Base-by-base conservation (phyloP, 108 stramenopile species). In the Fistulifera pelliculosa region DNA sequence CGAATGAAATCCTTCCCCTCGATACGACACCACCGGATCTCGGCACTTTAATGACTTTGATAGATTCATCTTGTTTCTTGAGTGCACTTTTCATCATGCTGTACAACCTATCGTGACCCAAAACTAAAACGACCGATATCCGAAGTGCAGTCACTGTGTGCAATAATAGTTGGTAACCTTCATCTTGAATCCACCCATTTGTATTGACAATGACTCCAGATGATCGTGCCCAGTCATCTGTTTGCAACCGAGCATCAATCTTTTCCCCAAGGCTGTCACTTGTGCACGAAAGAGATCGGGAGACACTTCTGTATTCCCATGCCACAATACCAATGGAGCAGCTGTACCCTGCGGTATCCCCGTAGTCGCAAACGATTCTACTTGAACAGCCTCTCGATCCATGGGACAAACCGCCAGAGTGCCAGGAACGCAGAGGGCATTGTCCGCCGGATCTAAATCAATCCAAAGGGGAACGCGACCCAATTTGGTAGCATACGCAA, bases 31-130 rank as follows among this genome's bases (percentile, higher is more conserved):
- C 91, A 8, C 91, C 91, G 41, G 81, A 83, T 27, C 85, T 67
- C 0, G 87, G 91, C 14, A 93, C 38, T 63, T 93, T 93, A 58
- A 93, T 76, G 38, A 93, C 56, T 72, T 86, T 93, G 38, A 78
- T 77, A 1, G 52, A 21, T 18, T 27, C 15, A 35, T 52, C 16
- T 54, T 40, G 42, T 16, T 38, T 31, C 49, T 56, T 38, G 41
- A 38, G 1, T 56, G 49, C 13, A 23, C 21, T 42, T 44, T 50
- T 53, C 60, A 49, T 62, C 77, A 87, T 84, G 56, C 77, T 81
- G 68, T 93, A 93, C 47, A 93, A 50, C 59, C 85, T 76, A 77
- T 93, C 91, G 58, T 93, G 87, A 11, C 91, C 91, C 61, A 93
- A 21, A 0, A 93, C 76, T 42, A 93, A 52, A 17, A 93, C 68